Base-by-base conservation (phyloP, 768 basidiomycete genomes). In the Tremella mesenterica region DNA sequence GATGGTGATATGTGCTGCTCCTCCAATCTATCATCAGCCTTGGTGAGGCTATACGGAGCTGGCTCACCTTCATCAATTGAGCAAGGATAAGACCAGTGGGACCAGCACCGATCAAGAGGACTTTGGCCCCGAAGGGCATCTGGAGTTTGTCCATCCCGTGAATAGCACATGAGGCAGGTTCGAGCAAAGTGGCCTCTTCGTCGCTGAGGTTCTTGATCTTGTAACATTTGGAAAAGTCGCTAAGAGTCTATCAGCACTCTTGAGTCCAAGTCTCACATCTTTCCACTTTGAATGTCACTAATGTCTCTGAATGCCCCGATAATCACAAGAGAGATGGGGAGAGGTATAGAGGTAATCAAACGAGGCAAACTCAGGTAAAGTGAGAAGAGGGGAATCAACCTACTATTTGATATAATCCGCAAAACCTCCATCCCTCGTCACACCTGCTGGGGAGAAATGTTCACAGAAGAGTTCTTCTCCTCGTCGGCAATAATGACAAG, bases 61-160 rank as follows among this genome's bases (percentile, higher is more conserved):
- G 20, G 48, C 60, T 33, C 57, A 63, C 51, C 73, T 88, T 89
- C 55, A 92, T 77, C 21, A 93, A 78, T 71, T 92, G 89, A 0
- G 88, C 83, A 41, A 93, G 81, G 57, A 91, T 87, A 30, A 92
- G 79, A n/a, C 89, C 85, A 3, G 89, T 92, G 0, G 89, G 88
- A 12, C 89, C 89, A n/a, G 89, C 86, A 47, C 89, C 89, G 43
- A 91, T 78, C 30, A 92, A 76, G 48, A 93, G 81, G 18, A 85
- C 88, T 46, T 90, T 87, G 34, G 85, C 77, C 25, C 89, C 89
- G 54, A 90, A 86, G 3, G 84, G 81, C 1, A 86, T 83, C 52
- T 77, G 80, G 52, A 93, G 81, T 72, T 88, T 88, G 75, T 93
- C 89, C 57, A 91, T 82, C 5, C 89, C 89, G 70, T 93, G 89